Conservation (phyloP, 768 basidiomycete genomes). For the Auricularia sp. region DNA sequence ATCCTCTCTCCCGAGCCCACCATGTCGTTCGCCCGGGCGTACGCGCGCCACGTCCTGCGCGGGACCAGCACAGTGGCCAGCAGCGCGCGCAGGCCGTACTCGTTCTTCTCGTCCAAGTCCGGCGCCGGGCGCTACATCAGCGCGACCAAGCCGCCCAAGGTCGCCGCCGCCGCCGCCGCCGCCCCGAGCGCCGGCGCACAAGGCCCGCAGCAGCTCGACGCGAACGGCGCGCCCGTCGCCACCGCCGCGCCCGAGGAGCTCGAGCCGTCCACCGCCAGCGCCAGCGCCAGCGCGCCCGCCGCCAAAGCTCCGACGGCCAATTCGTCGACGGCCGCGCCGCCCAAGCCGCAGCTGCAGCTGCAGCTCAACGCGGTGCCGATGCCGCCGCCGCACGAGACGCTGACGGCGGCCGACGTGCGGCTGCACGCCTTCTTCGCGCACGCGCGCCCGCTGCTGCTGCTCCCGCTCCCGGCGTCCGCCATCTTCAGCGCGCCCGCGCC, state of each 20-base stretch:
- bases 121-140: slow-evolving; percentile 9
- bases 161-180: slow-evolving; percentile 6
- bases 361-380: background rate
- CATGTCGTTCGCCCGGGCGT: background rate
- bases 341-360: slow-evolving; percentile 1
- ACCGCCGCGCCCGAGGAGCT: background rate
- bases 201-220: background rate
- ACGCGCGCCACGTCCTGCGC: background rate
- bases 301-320: slow-evolving; percentile 3
- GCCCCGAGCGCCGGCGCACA: background rate
- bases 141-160: slow-evolving; percentile 9
- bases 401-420: slow-evolving; percentile 8
- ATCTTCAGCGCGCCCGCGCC: slow-evolving; percentile 7
- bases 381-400: slow-evolving; percentile 3
- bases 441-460: slow-evolving; percentile 11
- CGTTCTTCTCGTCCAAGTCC: slow-evolving; percentile 13
- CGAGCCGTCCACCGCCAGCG: background rate
- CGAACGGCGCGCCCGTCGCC: background rate
- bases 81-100: slow-evolving; percentile 8
- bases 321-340: background rate
- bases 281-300: background rate
- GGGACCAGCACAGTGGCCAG: background rate
- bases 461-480: slow-evolving; percentile 4
- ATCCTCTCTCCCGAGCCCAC: background rate
- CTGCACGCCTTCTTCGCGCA: slow-evolving; percentile 13